These are phyloP conservation scores for Emericellopsis cladophorae DNA, from an alignment of 2,329 filamentous ascomycete genomes.

Conservation along the genomic window DNA sequence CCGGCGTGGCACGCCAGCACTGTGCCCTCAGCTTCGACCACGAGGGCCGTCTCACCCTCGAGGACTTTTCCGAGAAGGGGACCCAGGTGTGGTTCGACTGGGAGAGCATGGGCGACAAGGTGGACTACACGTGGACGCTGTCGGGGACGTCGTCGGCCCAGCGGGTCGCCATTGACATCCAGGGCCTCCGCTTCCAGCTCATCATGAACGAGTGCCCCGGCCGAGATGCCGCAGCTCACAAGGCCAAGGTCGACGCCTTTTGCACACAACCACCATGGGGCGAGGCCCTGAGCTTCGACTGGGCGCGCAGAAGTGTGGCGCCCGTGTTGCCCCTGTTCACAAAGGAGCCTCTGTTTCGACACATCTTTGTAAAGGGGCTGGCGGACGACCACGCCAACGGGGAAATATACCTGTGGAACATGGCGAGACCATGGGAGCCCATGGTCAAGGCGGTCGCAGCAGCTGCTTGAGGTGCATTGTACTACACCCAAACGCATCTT, in stretches of 20 bases:
- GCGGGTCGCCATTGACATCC: conserved; percentile 24
- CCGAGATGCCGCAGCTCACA: conserved; percentile 19
- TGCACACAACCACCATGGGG: conserved; percentile 14
- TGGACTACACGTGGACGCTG: conserved; percentile 22
- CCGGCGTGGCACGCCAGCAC: conserved; percentile 21
- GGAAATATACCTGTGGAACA: conserved; percentile 27
- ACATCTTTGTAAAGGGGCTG: conserved; percentile 22
- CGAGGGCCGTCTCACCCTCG: conserved; percentile 21
- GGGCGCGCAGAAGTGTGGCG: conserved; percentile 12
- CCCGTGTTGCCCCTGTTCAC: conserved; percentile 15
- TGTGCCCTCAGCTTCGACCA: conserved; percentile 25
- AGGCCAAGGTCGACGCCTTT: conserved; percentile 19
- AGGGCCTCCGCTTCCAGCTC: conserved; percentile 24
- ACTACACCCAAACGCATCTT: neutral
- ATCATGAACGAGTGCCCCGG: conserved; percentile 20
- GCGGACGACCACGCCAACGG: conserved; percentile 13
- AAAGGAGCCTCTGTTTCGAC: conserved; percentile 15
- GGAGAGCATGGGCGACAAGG: conserved; percentile 22
- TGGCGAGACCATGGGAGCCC: conserved; percentile 26
- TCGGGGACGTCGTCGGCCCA: conserved; percentile 16
- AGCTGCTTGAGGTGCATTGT: neutral
- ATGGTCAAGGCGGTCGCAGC: conserved; percentile 23
- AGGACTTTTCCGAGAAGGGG: conserved; percentile 22
- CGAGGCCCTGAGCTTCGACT: conserved; percentile 12
- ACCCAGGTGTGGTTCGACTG: conserved; percentile 30